These are phyloP conservation scores for Sisymbrium irio DNA, from an alignment of 345 rosid species.

Conservation along the genomic window DNA sequence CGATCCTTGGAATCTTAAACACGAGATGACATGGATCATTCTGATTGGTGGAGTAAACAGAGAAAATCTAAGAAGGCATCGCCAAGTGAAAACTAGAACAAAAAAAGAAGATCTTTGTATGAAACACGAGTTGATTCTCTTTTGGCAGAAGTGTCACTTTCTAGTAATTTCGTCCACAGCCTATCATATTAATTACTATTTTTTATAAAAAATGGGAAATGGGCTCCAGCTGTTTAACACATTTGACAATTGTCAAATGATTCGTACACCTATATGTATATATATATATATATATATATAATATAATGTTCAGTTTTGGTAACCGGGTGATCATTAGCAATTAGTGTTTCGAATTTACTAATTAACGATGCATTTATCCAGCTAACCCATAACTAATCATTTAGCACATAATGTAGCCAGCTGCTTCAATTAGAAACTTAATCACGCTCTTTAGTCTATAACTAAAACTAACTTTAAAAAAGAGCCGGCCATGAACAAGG, in stretches of 20 bases:
- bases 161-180: constrained; percentile 26
- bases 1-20: background rate
- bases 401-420: background rate
- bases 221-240: constrained; percentile 42
- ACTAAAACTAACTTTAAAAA: no score
- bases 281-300: background rate
- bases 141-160: constrained; percentile 33
- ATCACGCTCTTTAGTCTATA: background rate
- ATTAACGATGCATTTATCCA: background rate
- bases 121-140: constrained; percentile 33
- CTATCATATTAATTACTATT: background rate
- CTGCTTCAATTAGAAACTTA: background rate
- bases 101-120: constrained; percentile 10
- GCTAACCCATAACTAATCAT: background rate
- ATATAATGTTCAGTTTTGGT: background rate
- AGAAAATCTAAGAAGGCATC: constrained; percentile 27
- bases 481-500: background rate
- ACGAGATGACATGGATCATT: constrained; percentile 6
- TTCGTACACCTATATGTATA: constrained; percentile 6
- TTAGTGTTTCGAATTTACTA: background rate
- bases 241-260: constrained; percentile 34
- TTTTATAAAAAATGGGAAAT: background rate
- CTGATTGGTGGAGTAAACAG: constrained; percentile 12
- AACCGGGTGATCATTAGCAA: constrained; percentile 16
- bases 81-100: background rate